These are phyloP conservation scores for Orychophragmus violaceus DNA, from an alignment of 345 rosid genomes.

Conservation along the genomic window DNA sequence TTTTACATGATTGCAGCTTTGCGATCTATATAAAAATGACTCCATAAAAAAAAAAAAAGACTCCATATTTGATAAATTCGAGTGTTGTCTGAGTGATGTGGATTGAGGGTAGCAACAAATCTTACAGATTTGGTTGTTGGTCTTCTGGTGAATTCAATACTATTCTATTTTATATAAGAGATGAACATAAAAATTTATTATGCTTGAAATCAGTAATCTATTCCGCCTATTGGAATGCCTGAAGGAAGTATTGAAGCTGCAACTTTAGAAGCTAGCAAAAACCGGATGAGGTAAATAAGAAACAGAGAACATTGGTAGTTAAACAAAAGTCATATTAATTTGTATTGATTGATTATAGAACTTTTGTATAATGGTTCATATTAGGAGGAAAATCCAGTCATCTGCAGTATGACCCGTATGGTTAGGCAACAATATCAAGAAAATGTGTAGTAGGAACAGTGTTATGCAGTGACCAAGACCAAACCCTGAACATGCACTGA, in stretches of 20 bases:
- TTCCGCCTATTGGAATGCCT: constrained; percentile 85
- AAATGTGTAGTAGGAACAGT: too few species aligned
- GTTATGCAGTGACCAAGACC: too few species aligned
- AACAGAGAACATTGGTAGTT: not conserved
- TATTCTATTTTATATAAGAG: not conserved
- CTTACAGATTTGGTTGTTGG: constrained; percentile 69
- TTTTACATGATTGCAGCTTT: constrained; percentile 46
- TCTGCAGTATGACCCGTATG: too few species aligned
- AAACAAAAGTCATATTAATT: not conserved
- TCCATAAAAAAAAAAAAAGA: too few species aligned
- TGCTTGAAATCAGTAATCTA: constrained; percentile 58
- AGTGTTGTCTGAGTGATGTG: constrained; percentile 95
- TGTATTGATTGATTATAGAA: too few species aligned
- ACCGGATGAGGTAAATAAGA: constrained; percentile 83
- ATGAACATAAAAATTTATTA: not conserved
- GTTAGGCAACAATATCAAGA: too few species aligned
- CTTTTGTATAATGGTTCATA: too few species aligned
- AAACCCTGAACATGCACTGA: too few species aligned
- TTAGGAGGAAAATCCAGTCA: too few species aligned
- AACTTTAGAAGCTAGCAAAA: constrained; percentile 99
- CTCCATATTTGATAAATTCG: constrained; percentile 98
- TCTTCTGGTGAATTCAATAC: constrained; percentile 13
- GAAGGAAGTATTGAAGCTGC: constrained; percentile 78
- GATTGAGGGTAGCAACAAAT: constrained; percentile 94
- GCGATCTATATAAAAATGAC: constrained; percentile 97